Percentiles rank a stretch among this genome's conserved stretches.
Conservation (phyloP, 1,284 basidiomycete genomes). For the Acaromyces ingoldii region DNA sequence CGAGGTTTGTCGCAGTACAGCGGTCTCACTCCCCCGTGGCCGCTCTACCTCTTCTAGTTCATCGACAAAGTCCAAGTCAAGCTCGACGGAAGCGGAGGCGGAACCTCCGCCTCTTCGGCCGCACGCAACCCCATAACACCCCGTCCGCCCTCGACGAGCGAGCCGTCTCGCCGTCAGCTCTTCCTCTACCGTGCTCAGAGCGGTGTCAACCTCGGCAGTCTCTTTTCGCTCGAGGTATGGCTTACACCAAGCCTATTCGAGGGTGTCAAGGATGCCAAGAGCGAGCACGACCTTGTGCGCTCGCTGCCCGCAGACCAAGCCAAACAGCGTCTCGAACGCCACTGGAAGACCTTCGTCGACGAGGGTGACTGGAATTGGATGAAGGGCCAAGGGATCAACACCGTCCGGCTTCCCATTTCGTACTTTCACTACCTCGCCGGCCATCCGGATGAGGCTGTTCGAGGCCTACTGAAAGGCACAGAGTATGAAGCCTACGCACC, state of each 20-base stretch:
- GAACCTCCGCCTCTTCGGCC: too few relatives aligned
- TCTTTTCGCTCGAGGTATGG: conserved; percentile 48
- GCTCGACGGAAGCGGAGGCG: too few relatives aligned
- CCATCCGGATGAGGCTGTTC: conserved; percentile 62
- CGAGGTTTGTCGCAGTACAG: too few relatives aligned
- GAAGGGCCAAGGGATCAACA: conserved; percentile 68
- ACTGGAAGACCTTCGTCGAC: conserved; percentile 64
- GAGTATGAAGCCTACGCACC: conserved; percentile 63
- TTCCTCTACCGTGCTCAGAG: conserved; percentile 70
- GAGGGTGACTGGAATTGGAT: conserved; percentile 60
- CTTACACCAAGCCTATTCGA: conserved; percentile 47
- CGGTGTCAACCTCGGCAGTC: conserved; percentile 72
- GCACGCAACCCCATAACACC: too few relatives aligned
- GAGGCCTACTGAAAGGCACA: conserved; percentile 62
- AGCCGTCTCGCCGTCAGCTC: too few relatives aligned
- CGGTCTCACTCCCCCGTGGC: too few relatives aligned
- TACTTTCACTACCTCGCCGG: conserved; percentile 69
- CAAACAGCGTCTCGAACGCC: conserved; percentile 64
- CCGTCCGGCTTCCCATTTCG: conserved; percentile 71
- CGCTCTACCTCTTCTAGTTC: too few relatives aligned
- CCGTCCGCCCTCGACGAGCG: too few relatives aligned
- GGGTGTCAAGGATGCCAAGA: conserved; percentile 23
- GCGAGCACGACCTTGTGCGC: conserved; percentile 63
- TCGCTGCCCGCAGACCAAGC: conserved; percentile 57
- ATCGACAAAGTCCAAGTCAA: too few relatives aligned